These are phyloP conservation scores for Phytopythium montanum DNA, from an alignment of 352 stramenopile species.

Conservation along the genomic window DNA sequence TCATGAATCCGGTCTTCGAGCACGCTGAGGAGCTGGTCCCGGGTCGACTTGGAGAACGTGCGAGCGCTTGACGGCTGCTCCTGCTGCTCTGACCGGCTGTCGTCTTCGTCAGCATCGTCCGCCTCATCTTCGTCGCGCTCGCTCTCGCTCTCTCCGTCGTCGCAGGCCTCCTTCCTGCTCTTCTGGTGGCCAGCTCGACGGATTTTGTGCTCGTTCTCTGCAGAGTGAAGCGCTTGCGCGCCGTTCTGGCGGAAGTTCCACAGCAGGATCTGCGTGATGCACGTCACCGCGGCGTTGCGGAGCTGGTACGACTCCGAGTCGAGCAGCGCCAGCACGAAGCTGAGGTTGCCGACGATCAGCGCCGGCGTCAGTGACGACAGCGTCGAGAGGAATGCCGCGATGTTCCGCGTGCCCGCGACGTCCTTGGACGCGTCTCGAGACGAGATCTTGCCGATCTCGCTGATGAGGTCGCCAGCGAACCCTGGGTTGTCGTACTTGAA, in stretches of 20 bases:
- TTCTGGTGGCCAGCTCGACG: constrained; percentile 11
- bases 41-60: constrained; percentile 55
- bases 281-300: constrained; percentile 71
- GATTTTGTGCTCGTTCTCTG: constrained; percentile 13
- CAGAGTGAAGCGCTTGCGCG: constrained; percentile 16
- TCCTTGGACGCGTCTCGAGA: constrained; percentile 69
- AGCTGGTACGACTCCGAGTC: constrained; percentile 78
- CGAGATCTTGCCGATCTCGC: constrained; percentile 73
- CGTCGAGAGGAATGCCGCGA: constrained; percentile 64
- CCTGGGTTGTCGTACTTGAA: constrained; percentile 56
- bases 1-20: constrained; percentile 90
- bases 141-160: constrained; percentile 19
- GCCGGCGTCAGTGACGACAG: constrained; percentile 59
- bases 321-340: constrained; percentile 68
- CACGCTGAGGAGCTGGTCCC: constrained; percentile 83
- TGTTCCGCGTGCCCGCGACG: constrained; percentile 65
- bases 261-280: constrained; percentile 67
- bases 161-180: constrained; percentile 18
- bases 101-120: constrained; percentile 12
- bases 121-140: constrained; percentile 29
- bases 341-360: constrained; percentile 73
- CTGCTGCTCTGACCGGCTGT: constrained; percentile 1
- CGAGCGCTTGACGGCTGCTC: constrained; percentile 14
- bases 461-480: constrained; percentile 72
- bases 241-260: constrained; percentile 69